Conservation (phyloP, 345 rosid species). For the Syzygium jambos region DNA sequence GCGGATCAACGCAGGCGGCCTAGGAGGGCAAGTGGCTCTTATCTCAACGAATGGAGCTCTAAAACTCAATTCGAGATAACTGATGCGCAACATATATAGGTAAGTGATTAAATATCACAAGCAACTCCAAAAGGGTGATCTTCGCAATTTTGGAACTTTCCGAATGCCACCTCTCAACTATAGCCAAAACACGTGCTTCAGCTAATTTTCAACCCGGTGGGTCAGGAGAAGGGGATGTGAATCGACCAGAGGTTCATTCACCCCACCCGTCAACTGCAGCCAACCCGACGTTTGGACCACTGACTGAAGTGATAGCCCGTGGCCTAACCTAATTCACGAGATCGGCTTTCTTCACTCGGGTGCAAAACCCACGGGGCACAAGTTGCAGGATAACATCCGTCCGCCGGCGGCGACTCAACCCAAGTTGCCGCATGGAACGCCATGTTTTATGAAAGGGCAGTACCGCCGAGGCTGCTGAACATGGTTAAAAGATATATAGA, state of each 20-base stretch:
- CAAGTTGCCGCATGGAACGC: neutral
- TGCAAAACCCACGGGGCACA: neutral
- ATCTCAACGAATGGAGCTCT: neutral
- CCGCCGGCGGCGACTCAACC: neutral
- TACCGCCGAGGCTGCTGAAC: neutral
- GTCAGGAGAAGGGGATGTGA: neutral
- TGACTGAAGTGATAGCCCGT: too few relatives aligned
- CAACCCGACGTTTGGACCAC: too few relatives aligned
- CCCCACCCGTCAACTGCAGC: neutral
- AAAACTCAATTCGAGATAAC: neutral
- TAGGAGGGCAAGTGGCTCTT: neutral
- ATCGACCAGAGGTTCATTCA: neutral
- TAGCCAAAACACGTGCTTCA: neutral
- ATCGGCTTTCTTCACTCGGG: neutral
- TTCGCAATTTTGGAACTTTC: neutral
- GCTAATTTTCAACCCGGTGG: neutral
- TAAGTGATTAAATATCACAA: neutral
- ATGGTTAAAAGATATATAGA: neutral
- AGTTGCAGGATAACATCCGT: neutral
- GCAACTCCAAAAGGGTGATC: neutral
- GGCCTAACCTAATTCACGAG: too few relatives aligned
- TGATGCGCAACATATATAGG: neutral
- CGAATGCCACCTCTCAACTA: neutral
- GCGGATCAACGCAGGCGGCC: neutral
- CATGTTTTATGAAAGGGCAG: neutral